Evolutionary conservation across 2,329 filamentous ascomycete genomes (phyloP), one percentile per base, ranked within the genome.

Genomic region (Sphaerulina musiva): DNA sequence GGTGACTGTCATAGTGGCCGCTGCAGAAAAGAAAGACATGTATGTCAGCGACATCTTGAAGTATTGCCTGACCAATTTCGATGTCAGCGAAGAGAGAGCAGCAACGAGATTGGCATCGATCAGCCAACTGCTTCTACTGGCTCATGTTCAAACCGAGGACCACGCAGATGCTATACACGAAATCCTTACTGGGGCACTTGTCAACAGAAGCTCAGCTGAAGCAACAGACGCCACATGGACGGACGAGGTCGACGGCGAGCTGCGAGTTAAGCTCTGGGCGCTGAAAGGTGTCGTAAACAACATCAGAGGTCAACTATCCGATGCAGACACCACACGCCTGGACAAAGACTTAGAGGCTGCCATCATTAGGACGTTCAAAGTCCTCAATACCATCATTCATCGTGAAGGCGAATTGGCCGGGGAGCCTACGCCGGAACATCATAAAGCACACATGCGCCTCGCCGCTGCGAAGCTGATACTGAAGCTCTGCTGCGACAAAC

Each of bases 271-370:
- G 71, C 81, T 84, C 53, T 84, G 89, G 75, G 87, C 91, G 1
- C 74, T 97, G 46, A 92, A 86, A 68, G 86, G 90, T 12, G 77
- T 97, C 26, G 89, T 93, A 55, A 97, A 97, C 69, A 83, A 87
- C 51, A 78, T 95, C 14, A 83, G 91, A 39, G 86, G 80, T 69
- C 56, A 80, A 68, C 58, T 63, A 5, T 54, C 48, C 7, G 56
- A 55, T 8, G 29, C n/a, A 34, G 60, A 63, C n/a, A 46, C 48
- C 7, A 58, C 61, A 14, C 57, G 59, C 6, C 78, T 74, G n/a
- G 63, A 68, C 5, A 65, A 69, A 8, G 62, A 66, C n/a, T 73
- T 81, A 55, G 69, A 72, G 46, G 74, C 23, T 17, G 29, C 50
- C 76, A 36, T 72, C 74, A 54, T 83, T 85, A 1, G 78, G 78